Percentiles rank a stretch among this genome's conserved stretches.
phyloP scores from a whole-genome alignment of 306 rosid genomes.

The Glycine tomentella region DNA sequence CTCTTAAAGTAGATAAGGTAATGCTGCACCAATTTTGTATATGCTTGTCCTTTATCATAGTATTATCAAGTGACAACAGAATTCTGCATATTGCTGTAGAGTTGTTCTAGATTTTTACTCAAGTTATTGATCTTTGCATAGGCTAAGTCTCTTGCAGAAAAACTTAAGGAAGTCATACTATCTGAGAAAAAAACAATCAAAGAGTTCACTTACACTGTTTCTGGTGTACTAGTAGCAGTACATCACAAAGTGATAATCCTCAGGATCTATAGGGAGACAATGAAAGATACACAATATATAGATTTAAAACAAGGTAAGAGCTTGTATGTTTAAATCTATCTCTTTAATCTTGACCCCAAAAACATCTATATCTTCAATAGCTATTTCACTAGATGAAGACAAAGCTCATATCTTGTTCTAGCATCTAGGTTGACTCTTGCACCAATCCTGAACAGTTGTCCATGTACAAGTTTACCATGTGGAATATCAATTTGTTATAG shows the following conservation, averaged over 20 bases:
- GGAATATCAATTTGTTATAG: background rate
- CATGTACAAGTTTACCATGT: conserved; percentile 16
- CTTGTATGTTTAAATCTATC: background rate
- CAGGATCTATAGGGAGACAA: conserved; percentile 62
- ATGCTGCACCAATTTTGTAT: conserved; percentile 25
- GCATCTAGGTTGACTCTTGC: conserved; percentile 21
- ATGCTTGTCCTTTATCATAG: conserved; percentile 20
- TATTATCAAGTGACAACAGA: no score
- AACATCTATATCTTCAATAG: conserved; percentile 6
- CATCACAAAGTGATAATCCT: conserved; percentile 70
- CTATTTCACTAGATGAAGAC: conserved; percentile 35
- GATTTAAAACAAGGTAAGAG: conserved; percentile 75
- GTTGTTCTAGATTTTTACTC: background rate
- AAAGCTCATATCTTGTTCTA: conserved; percentile 8
- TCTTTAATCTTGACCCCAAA: background rate
- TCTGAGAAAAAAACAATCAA: conserved; percentile 65
- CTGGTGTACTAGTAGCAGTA: conserved; percentile 58
- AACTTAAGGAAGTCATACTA: conserved; percentile 63
- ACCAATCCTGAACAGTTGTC: conserved; percentile 6
- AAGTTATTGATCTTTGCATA: conserved; percentile 48
- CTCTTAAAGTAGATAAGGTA: conserved; percentile 79
- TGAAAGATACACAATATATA: conserved; percentile 59
- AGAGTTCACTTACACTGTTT: conserved; percentile 69
- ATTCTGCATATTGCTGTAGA: background rate
- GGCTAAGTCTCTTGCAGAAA: conserved; percentile 68